Conservation (phyloP, 2,329 filamentous ascomycete genomes). For the Aspergillus melleus region DNA sequence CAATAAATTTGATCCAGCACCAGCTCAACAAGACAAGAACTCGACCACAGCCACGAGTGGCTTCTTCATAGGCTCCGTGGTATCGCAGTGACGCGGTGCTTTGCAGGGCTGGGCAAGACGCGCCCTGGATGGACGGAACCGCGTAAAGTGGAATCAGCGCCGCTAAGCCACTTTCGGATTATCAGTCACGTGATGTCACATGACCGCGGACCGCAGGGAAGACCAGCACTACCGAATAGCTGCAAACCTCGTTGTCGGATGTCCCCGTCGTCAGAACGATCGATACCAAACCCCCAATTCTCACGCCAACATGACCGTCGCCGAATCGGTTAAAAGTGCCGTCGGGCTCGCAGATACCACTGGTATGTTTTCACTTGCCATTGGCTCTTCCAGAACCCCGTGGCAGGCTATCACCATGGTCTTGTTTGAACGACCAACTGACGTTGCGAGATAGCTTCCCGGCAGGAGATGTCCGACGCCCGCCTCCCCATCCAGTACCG, state of each 20-base stretch:
- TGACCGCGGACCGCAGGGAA: conserved; percentile 23
- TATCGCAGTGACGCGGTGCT: conserved; percentile 28
- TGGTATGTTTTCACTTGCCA: conserved; percentile 33
- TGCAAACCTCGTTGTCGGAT: conserved; percentile 27
- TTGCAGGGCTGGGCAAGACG: conserved; percentile 30
- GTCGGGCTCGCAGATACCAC: conserved; percentile 45
- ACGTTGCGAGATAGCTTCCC: conserved; percentile 35
- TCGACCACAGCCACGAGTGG: conserved; percentile 31
- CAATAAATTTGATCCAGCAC: conserved; percentile 14
- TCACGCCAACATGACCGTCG: conserved; percentile 45
- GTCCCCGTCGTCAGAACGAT: conserved; percentile 17
- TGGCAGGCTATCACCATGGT: conserved; percentile 3
- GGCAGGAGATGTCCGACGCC: conserved; percentile 92
- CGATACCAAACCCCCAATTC: conserved; percentile 12
- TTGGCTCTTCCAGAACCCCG: conserved; percentile 19
- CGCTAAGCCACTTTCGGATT: conserved; percentile 24
- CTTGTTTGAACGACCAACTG: conserved; percentile 9
- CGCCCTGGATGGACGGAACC: conserved; percentile 26
- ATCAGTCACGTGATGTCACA: conserved; percentile 27
- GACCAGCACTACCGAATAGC: conserved; percentile 29
- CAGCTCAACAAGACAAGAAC: conserved; percentile 9
- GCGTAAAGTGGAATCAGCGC: conserved; percentile 40
- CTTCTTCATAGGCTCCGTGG: conserved; percentile 28
- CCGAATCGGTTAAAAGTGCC: conserved; percentile 50
- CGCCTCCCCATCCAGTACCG: conserved; percentile 86